Evolutionary conservation across 2,329 filamentous ascomycete species (phyloP).

Genomic region (Pestalotiopsis fici): DNA sequence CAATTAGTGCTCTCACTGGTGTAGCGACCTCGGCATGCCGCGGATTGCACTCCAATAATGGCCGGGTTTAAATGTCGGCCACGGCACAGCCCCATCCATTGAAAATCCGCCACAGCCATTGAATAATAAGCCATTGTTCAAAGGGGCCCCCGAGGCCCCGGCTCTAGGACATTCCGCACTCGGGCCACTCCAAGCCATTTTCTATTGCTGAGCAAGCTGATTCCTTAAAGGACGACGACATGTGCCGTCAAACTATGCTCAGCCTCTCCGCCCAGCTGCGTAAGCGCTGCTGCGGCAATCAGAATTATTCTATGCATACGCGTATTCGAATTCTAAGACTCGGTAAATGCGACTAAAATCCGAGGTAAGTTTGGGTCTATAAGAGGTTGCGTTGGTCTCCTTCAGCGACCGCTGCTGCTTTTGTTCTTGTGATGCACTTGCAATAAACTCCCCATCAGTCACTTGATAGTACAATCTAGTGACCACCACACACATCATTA

Average conservation of each 20-base stretch:
- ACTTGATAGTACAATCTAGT: not conserved
- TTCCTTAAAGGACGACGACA: not conserved
- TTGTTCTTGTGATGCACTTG: not conserved
- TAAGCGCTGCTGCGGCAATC: not conserved
- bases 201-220: not conserved
- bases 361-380: not conserved
- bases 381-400: not conserved
- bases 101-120: not conserved
- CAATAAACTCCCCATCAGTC: not conserved
- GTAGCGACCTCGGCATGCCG: not conserved
- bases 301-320: not conserved
- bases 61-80: too few relatives aligned
- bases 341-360: not conserved
- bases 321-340: not conserved
- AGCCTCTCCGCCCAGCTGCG: slow-evolving; percentile 1
- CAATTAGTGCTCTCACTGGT: not conserved
- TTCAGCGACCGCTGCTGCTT: not conserved
- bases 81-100: not conserved
- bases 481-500: not conserved
- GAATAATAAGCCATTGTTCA: not conserved
- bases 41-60: not conserved
- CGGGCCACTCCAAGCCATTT: not conserved
- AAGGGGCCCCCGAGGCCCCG: not conserved
- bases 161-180: not conserved
- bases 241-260: not conserved